Conservation (phyloP, 106 monocot species). For the Apostasia ramifera region DNA sequence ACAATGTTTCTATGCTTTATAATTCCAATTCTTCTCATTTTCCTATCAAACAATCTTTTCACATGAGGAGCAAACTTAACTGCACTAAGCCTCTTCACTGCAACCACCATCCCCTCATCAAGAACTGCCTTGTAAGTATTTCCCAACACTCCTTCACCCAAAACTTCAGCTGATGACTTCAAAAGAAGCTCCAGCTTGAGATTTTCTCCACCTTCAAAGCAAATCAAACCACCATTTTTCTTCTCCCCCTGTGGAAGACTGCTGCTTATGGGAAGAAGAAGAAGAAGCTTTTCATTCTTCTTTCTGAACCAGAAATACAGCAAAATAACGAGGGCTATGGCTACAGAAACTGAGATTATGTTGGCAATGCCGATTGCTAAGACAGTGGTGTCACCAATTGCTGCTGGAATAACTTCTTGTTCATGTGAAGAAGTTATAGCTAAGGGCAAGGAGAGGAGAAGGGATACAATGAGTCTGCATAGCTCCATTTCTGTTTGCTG, state of each 20-base stretch:
- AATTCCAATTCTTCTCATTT: neutral
- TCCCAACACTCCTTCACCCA: slow-evolving; percentile 26
- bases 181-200: slow-evolving; percentile 30
- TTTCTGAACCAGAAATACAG: slow-evolving; percentile 14
- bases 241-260: neutral
- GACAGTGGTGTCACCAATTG: slow-evolving; percentile 13
- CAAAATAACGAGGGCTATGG: slow-evolving; percentile 9
- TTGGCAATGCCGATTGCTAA: slow-evolving; percentile 17
- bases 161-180: slow-evolving; percentile 41
- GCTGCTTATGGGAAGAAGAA: too few relatives aligned
- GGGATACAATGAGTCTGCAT: too few relatives aligned
- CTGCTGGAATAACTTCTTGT: neutral
- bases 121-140: slow-evolving; percentile 1
- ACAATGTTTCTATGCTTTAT: neutral
- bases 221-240: slow-evolving; percentile 1
- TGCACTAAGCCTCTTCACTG: neutral
- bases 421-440: neutral
- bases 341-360: slow-evolving; percentile 7
- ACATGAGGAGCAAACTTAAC: slow-evolving; percentile 3
- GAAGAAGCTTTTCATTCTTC: neutral
- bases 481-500: too few relatives aligned
- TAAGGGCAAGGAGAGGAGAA: too few relatives aligned
- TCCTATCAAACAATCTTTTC: neutral
- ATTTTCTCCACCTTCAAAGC: slow-evolving; percentile 22
- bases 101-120: neutral